Evolutionary conservation across 108 stramenopile genomes (phyloP).

Genomic region (Cyclotella atomus): DNA sequence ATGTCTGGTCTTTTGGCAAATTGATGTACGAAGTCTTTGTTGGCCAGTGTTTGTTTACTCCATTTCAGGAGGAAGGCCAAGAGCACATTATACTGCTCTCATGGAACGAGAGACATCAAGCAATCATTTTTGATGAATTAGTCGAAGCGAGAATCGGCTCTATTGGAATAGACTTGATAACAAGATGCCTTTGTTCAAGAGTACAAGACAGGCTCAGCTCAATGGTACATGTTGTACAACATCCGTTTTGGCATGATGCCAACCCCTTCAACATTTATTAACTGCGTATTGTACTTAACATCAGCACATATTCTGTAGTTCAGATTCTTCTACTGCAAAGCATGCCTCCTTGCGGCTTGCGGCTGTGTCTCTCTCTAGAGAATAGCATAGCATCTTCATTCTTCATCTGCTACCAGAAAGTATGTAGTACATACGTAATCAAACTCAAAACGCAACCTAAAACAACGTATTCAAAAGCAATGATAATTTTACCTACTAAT

Average conservation of each 20-base stretch:
- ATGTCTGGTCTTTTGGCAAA: conserved; percentile 85
- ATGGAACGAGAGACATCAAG: conserved; percentile 50
- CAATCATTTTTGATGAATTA: conserved; percentile 39
- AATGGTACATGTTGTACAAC: conserved; percentile 58
- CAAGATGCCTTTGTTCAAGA: conserved; percentile 52
- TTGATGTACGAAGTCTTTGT: conserved; percentile 77
- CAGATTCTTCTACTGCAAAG: neutral
- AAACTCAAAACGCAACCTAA: no score
- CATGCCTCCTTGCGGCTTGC: neutral
- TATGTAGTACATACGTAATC: no score
- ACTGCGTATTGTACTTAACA: neutral
- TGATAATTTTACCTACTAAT: neutral
- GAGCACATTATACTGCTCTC: conserved; percentile 25
- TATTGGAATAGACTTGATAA: conserved; percentile 64
- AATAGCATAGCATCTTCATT: no score
- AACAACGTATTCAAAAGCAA: no score
- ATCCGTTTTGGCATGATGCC: conserved; percentile 50
- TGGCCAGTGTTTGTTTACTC: conserved; percentile 66
- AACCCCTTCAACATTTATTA: conserved; percentile 15
- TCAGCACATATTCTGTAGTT: neutral
- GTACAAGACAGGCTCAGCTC: conserved; percentile 44
- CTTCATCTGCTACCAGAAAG: no score
- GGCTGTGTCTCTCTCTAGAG: no score
- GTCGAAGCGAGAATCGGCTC: conserved; percentile 53
- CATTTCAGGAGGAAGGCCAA: conserved; percentile 29